Evolutionary conservation across 78 protist species (phyloP).

Genomic region (Emiliania huxleyi): DNA sequence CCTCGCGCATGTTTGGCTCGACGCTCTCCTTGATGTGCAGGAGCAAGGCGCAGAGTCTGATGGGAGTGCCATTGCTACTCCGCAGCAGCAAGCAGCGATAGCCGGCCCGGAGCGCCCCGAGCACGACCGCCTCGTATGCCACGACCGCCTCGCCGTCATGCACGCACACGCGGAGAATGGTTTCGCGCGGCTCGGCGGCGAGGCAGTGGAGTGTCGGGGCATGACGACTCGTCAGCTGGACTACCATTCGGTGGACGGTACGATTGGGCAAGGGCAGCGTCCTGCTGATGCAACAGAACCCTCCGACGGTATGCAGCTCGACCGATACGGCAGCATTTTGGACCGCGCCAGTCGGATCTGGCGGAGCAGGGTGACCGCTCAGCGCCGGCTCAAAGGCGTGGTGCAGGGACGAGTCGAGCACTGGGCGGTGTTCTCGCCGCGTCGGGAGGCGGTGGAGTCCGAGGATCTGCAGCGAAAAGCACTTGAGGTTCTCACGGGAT

Average conservation of each 20-base stretch:
- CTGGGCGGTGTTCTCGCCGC: neutral
- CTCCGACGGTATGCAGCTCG: neutral
- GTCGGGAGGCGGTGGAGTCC: neutral
- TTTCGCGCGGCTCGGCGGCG: neutral
- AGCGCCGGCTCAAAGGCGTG: neutral
- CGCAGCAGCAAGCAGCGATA: neutral
- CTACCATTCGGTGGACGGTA: neutral
- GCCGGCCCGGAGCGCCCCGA: neutral
- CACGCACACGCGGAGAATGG: neutral
- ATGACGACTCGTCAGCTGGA: too few relatives aligned
- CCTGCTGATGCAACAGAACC: neutral
- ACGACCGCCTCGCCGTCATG: neutral
- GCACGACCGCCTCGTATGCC: neutral
- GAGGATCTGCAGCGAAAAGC: neutral
- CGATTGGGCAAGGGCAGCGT: neutral
- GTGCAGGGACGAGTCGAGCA: neutral
- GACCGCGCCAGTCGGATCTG: neutral
- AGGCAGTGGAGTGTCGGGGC: neutral
- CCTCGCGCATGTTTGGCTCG: neutral
- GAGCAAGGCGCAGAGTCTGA: neutral
- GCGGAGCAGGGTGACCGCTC: neutral
- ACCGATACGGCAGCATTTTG: neutral
- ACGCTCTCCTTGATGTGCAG: neutral
- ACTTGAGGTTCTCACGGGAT: neutral
- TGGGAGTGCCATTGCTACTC: neutral